Base-by-base conservation (phyloP, 2,329 filamentous ascomycete species). In the Ophiostoma novo-ulmi region DNA sequence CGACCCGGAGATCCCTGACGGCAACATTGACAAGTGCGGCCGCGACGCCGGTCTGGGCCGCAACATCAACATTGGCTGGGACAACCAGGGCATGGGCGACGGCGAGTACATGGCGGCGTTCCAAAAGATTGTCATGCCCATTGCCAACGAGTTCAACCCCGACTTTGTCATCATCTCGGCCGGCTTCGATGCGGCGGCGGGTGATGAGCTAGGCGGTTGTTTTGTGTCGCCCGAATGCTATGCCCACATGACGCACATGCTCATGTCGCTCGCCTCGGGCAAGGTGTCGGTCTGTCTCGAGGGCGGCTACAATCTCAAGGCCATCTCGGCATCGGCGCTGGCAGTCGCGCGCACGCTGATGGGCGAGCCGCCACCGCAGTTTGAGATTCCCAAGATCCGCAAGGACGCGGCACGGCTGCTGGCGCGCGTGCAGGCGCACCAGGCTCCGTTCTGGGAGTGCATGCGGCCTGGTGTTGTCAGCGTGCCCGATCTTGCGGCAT, bases 191-290 rank as follows among this genome's bases (percentile, higher is more conserved):
- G 95, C 95, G 20, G 95, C 95, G 0, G 92, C 91, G 74, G 95
- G 95, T 14, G 95, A 99, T 79, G 90, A 95, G 77, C 85, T 99
- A 1, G 95, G 95, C 68, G 93, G 91, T 41, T 99, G 95, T 78
- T 94, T 93, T 77, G 95, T 99, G 5, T 91, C 93, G 0, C 95
- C 95, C 0, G 82, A 89, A 5, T 97, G 95, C 77, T 99, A 98
- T 78, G 92, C 94, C 17, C 94, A 99, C 77, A 98, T 99, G 95
- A 98, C 95, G 20, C 93, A 97, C 78, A 97, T 98, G 94, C 87
- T 99, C 67, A 98, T 97, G 94, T 93, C 92, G 1, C 84, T 99
- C 26, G 94, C 95, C 0, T 85, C 89, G 64, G 95, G 95, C 38
- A 97, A 94, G 77, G 85, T 99, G 17, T 91, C 92, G 2, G 94